Evolutionary conservation across 805 yeast genomes (phyloP).

Genomic region (Yarrowia yakushimensis): DNA sequence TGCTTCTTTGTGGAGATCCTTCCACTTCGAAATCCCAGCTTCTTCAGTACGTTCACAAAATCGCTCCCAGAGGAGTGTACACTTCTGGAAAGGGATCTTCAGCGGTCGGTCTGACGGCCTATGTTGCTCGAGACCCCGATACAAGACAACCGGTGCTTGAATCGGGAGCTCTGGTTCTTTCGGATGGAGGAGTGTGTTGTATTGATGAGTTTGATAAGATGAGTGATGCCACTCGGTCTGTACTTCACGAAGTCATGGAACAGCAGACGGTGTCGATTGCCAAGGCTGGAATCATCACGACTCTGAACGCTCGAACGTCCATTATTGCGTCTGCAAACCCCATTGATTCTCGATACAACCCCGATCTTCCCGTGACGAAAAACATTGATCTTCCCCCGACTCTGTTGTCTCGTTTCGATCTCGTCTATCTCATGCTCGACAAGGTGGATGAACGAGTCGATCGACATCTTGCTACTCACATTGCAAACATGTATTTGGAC

Average conservation of each 20-base stretch:
- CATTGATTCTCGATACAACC: constrained; percentile 90
- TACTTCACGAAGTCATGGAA: constrained; percentile 97
- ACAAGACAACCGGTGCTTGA: constrained; percentile 91
- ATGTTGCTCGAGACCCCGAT: constrained; percentile 89
- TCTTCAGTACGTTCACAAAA: constrained; percentile 90
- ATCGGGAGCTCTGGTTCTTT: constrained; percentile 91
- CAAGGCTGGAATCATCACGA: constrained; percentile 96
- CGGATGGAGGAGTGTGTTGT: constrained; percentile 98
- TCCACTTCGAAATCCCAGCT: constrained; percentile 96
- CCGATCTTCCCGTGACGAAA: constrained; percentile 89
- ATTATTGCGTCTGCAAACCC: constrained; percentile 97
- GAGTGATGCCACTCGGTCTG: constrained; percentile 92
- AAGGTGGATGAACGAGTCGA: constrained; percentile 85
- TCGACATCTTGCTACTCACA: constrained; percentile 81
- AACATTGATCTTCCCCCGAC: constrained; percentile 98
- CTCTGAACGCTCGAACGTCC: constrained; percentile 93
- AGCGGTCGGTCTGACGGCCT: constrained; percentile 98
- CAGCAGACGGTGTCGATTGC: constrained; percentile 98
- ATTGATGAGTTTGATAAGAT: constrained; percentile 98
- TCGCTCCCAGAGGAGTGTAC: constrained; percentile 96
- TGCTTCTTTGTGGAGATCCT: constrained; percentile 94
- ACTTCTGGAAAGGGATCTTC: constrained; percentile 99
- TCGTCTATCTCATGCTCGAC: constrained; percentile 88
- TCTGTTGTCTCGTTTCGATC: constrained; percentile 86
- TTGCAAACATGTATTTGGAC: constrained; percentile 87